Evolutionary conservation across 2,329 filamentous ascomycete species (phyloP), one percentile per base, ranked within the genome.

Genomic region (Arthroderma sp.): DNA sequence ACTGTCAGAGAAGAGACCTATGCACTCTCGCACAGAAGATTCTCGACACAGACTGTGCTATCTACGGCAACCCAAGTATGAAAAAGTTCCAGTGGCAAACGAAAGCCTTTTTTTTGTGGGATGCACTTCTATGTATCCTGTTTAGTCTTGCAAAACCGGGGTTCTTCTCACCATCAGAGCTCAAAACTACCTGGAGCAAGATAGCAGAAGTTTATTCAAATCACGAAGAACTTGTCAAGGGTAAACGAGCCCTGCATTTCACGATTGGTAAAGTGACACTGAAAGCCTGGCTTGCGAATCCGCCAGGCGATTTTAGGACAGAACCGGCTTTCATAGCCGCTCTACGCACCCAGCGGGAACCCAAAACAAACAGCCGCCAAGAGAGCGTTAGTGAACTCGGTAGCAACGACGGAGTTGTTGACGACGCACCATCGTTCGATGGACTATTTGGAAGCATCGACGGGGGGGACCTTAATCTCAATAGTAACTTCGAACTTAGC

Each of bases 21-120:
- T 65, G 69, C 49, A 57, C 63, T 17, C 59, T 75, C 7, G 67
- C 76, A 15, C 64, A 66, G 33, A 73, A 72, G 56, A 74, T 73
- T 38, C 58, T 65, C 55, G 68, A 65, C 62, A 73, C 65, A 60
- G 73, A 72, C 58, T 61, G 63, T 6, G 66, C 69, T 5, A 62
- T 66, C 6, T 66, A 67, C 54, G 57, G 61, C 1, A 62, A 69
- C 28, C 39, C 60, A 1, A 60, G 60, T 0, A 57, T 68, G 2
- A 61, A 59, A 17, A 64, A 61, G 31, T 71, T 63, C 52, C 62
- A 61, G 7, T 73, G 70, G 70, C 64, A 70, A 53, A 63, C 67
- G 13, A 63, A 62, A 47, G 63, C 64, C 2, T 71, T 72, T 51
- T 73, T 69, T 59, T 56, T 70, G 58, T 63, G 70, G 54, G 70